Evolutionary conservation across 2,329 filamentous ascomycete species (phyloP).

Genomic region (Monilinia aucupariae): DNA sequence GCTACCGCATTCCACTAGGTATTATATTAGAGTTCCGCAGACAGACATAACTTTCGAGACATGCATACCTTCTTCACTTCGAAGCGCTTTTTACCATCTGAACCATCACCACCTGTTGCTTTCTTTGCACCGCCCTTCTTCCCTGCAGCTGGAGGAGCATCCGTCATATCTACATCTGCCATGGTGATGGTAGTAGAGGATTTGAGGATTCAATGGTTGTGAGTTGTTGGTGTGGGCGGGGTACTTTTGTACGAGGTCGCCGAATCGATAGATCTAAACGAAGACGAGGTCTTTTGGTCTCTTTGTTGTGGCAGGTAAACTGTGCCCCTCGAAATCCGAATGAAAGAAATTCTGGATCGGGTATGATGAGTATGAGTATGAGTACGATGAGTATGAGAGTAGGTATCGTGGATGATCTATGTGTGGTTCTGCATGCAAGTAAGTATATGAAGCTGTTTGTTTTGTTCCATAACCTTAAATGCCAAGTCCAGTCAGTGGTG

Average conservation of each 20-base stretch:
- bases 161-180: conserved; percentile 96
- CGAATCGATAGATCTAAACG: not conserved
- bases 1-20: conserved; percentile 94
- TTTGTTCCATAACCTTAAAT: not conserved
- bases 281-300: not conserved
- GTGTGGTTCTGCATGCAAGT: not conserved
- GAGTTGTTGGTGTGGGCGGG: conserved; percentile 21
- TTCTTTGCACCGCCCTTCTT: conserved; percentile 50
- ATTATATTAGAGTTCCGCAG: not conserved
- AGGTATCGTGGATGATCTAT: no score
- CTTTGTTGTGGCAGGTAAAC: not conserved
- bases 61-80: conserved; percentile 90
- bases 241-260: conserved; percentile 17
- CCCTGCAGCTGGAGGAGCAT: conserved; percentile 57
- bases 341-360: not conserved
- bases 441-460: not conserved
- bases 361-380: not conserved
- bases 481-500: not conserved
- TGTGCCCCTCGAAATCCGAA: not conserved
- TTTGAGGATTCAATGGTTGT: not conserved
- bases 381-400: no score
- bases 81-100: conserved; percentile 84
- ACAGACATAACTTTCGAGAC: not conserved
- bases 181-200: conserved; percentile 45
- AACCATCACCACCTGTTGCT: conserved; percentile 45